phyloP scores from a whole-genome alignment of 2,329 filamentous ascomycete species.

The Arthrobotrys conoides region DNA sequence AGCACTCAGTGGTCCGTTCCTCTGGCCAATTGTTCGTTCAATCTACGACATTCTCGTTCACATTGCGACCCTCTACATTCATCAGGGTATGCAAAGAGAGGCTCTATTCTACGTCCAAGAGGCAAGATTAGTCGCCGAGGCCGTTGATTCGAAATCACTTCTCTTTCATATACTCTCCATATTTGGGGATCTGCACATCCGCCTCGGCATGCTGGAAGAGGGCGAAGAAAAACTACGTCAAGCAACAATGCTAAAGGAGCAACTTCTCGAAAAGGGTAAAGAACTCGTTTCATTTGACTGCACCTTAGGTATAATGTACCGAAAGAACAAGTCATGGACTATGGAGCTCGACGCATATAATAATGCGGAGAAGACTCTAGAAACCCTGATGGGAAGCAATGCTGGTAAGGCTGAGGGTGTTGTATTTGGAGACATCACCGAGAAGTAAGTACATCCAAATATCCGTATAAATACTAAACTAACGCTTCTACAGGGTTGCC shows the following conservation, averaged over 20 bases:
- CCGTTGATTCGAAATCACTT: constrained; percentile 75
- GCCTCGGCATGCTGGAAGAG: constrained; percentile 70
- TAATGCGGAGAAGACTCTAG: constrained; percentile 69
- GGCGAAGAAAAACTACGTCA: constrained; percentile 73
- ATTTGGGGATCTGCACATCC: constrained; percentile 70
- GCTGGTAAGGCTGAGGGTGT: constrained; percentile 62
- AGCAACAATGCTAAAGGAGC: constrained; percentile 67
- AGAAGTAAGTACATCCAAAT: constrained; percentile 65
- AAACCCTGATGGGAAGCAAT: constrained; percentile 65
- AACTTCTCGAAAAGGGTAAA: constrained; percentile 71
- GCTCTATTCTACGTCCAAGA: constrained; percentile 90
- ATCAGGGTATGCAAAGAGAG: constrained; percentile 88
- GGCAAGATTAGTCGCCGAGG: constrained; percentile 80
- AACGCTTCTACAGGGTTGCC: constrained; percentile 60
- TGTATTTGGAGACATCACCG: constrained; percentile 71
- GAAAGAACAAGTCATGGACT: constrained; percentile 69
- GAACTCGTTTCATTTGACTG: constrained; percentile 71
- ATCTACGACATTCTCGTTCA: constrained; percentile 80
- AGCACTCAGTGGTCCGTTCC: constrained; percentile 74
- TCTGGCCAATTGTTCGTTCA: constrained; percentile 83
- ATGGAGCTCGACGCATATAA: constrained; percentile 70
- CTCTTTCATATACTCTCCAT: constrained; percentile 69
- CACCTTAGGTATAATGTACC: constrained; percentile 72
- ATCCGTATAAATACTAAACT: constrained; percentile 52
- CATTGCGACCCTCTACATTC: constrained; percentile 82